Percentiles rank a stretch among this genome's conserved stretches.
Conservation (phyloP, 2,329 filamentous ascomycete genomes). For the Geosmithia flava region DNA sequence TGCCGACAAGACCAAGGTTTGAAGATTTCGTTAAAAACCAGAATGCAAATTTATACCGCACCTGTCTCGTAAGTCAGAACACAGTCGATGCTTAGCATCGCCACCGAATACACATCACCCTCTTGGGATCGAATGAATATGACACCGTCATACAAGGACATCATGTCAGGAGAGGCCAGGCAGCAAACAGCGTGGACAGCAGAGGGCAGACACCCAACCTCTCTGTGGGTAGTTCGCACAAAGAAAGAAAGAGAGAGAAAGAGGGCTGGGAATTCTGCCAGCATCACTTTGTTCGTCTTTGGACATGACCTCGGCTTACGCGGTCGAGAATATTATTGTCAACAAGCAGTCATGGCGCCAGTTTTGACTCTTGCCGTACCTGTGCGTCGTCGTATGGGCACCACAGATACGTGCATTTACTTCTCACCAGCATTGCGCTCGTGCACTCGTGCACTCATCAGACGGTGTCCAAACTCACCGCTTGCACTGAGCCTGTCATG, state of each 20-base stretch:
- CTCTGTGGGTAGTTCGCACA: neutral
- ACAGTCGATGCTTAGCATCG: neutral
- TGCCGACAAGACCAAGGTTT: neutral
- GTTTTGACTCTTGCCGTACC: neutral
- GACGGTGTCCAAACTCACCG: neutral
- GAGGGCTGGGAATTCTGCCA: neutral
- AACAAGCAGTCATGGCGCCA: neutral
- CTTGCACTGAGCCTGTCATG: neutral
- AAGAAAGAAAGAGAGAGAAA: too few relatives aligned
- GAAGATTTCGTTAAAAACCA: neutral
- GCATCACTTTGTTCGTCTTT: neutral
- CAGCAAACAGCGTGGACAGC: neutral
- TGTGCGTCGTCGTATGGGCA: neutral
- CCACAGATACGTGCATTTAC: neutral
- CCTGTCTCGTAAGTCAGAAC: neutral
- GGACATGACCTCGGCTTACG: neutral
- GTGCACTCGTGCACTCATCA: neutral
- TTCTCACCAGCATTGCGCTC: neutral
- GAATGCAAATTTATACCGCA: neutral
- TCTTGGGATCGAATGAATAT: neutral
- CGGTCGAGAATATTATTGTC: neutral
- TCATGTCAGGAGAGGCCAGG: too few relatives aligned
- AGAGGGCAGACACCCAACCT: neutral
- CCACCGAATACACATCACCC: neutral
- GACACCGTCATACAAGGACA: too few relatives aligned